Evolutionary conservation across 2,329 filamentous ascomycete genomes (phyloP), one percentile per base, ranked within the genome.

Genomic region (Fusarium citri): DNA sequence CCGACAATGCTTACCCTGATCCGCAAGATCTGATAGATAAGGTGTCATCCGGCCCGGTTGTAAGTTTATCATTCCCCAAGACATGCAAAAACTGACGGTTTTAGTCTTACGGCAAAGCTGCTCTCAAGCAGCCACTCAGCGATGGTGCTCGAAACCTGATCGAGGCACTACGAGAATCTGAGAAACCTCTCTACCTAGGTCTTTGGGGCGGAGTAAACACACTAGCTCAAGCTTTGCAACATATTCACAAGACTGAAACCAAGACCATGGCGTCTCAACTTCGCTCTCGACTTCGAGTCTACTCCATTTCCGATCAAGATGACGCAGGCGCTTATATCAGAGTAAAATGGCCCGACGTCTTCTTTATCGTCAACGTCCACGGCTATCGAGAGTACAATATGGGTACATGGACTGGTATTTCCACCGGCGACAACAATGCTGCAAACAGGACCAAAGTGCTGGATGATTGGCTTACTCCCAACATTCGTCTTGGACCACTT

Each of bases 221-320:
- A 8, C 20, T 65, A 1, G 53, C 62, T 4, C 59, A 65, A 23
- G 59, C 62, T 1, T 14, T 65, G 2, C 53, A 51, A 4, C 47
- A 59, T 3, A 47, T 65, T 5, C 41, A 59, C 1, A 48, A 49
- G 10, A 54, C 59, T 2, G 45, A 43, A 20, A 47, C 16, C 11
- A 51, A 40, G 34, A 47, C 41, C 2, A 4, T 18, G 1, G 46
- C 46, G 8, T 48, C 46, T 23, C 26, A 48, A 48, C 51, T 65
- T 28, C 59, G 62, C 18, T 64, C 62, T 11, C 26, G 59, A 10
- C 59, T 65, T 2, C 30, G 31, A 15, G 40, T 64, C 3, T 65
- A 64, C 22, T 57, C 62, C 2, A 65, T 64, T n/a, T 64, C 62
- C 1, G 62, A 65, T 15, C 62, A 65, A 8, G 62, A 65, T 28